Evolutionary conservation across 1,139 yeast genomes (phyloP), one percentile per base, ranked within the genome.

Genomic region (Suhomyces coccinellae): DNA sequence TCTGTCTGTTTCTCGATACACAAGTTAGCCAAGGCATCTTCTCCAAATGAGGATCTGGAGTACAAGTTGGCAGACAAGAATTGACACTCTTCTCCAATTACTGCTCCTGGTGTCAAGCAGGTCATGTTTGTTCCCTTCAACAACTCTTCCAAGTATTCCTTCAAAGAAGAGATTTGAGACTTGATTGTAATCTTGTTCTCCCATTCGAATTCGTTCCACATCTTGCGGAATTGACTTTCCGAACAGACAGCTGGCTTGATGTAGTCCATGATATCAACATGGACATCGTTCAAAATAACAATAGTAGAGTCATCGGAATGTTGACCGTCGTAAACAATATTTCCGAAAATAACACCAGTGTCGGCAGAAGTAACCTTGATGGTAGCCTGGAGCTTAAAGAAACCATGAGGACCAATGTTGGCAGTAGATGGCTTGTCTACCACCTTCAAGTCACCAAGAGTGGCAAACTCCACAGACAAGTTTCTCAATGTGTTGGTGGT

Each of bases 151-250:
- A 95, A 75, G 69, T 89, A 95, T 41, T 82, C 88, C 61, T 85
- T 85, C 61, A 95, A 77, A 1, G 91, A 71, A 36, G 79, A 69
- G 58, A 85, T 76, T 46, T 75, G 76, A 3, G 95, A 83, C 57
- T 87, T 85, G 62, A 95, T 87, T 51, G 93, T 87, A 60, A 95
- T 93, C 73, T 95, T 95, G 72, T 95, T 95, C 69, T 95, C 99
- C 99, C 99, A 95, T 71, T 95, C 99, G 64, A 95, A 95, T 66
- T 91, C 98, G 65, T 90, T 88, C 99, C 99, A 95, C 98, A 91
- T 91, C 58, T 84, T 82, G 60, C 99, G 87, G 87, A 95, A 95
- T 55, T 82, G 86, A 42, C 84, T 82, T 67, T 93, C 99, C 14
- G 90, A 73, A 66, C 97, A 89, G 24, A 81, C 78, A 12, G 96